These are phyloP conservation scores for Enterocytospora artemiae DNA, from an alignment of 371 early-diverging fungal species.

Conservation along the genomic window DNA sequence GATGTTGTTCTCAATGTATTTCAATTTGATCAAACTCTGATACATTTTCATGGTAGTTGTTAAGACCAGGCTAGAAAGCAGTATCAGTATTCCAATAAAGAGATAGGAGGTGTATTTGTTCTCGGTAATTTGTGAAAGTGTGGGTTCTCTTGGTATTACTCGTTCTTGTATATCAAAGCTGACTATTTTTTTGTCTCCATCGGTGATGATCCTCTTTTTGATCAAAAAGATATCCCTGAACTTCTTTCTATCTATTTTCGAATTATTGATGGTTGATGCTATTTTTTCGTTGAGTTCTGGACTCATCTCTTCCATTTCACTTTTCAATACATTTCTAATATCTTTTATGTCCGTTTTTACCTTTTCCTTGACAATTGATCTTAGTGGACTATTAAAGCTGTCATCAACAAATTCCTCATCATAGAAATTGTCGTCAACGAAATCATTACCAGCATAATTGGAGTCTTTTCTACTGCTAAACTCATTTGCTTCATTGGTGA, in stretches of 20 bases:
- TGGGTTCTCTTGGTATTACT: conserved; percentile 40
- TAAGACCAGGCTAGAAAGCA: conserved; percentile 47
- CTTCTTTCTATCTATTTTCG: conserved; percentile 32
- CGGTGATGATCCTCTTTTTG: conserved; percentile 42
- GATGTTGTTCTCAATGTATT: conserved; percentile 1
- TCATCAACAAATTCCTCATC: neutral
- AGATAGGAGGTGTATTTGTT: conserved; percentile 29
- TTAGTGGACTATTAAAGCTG: conserved; percentile 13
- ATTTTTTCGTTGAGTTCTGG: conserved; percentile 44
- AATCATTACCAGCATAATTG: neutral
- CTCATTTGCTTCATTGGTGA: neutral
- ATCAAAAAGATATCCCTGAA: conserved; percentile 53
- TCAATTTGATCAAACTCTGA: conserved; percentile 28
- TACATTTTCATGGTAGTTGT: conserved; percentile 53
- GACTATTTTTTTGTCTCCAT: conserved; percentile 41
- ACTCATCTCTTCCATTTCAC: conserved; percentile 49
- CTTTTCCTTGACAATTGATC: conserved; percentile 21
- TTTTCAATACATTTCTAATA: conserved; percentile 15
- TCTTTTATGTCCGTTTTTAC: conserved; percentile 35
- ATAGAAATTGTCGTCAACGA: neutral
- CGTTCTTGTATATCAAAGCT: conserved; percentile 48
- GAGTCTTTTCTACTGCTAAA: neutral
- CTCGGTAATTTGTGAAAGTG: neutral
- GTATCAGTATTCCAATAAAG: conserved; percentile 36
- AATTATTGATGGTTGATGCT: conserved; percentile 18